These are phyloP conservation scores for Candida freyschussii DNA, from an alignment of 1,139 yeast genomes.

Conservation along the genomic window DNA sequence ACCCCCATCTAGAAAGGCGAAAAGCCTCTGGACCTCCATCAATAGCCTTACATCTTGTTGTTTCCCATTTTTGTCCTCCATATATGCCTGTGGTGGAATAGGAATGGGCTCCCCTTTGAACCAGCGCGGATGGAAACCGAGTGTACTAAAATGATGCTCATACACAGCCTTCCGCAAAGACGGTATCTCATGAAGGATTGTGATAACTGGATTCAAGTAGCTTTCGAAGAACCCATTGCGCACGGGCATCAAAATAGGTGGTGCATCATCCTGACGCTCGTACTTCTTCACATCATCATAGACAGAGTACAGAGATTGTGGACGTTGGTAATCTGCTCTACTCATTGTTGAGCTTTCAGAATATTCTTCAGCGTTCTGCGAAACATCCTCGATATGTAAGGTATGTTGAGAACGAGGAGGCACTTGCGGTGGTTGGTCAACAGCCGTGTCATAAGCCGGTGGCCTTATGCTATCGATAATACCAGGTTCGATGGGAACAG, in stretches of 20 bases:
- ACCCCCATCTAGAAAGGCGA: slow-evolving; percentile 39
- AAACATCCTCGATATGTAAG: slow-evolving; percentile 5
- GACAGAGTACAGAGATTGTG: slow-evolving; percentile 17
- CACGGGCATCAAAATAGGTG: slow-evolving; percentile 36
- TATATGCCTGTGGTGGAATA: slow-evolving; percentile 14
- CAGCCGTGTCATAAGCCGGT: slow-evolving; percentile 2
- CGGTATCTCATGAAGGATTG: slow-evolving; percentile 41
- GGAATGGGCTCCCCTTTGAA: slow-evolving; percentile 33
- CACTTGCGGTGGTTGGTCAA: slow-evolving; percentile 1
- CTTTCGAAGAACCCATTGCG: slow-evolving; percentile 26
- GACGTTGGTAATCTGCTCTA: neutral
- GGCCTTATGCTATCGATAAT: slow-evolving; percentile 4
- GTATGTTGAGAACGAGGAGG: slow-evolving; percentile 1
- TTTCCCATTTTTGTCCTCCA: slow-evolving; percentile 9
- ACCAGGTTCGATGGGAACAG: slow-evolving; percentile 9
- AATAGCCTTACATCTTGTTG: slow-evolving; percentile 23
- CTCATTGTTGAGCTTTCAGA: too few species aligned
- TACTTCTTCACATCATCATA: slow-evolving; percentile 29
- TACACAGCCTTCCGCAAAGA: slow-evolving; percentile 33
- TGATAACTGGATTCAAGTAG: slow-evolving; percentile 38
- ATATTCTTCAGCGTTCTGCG: too few species aligned
- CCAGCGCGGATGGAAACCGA: slow-evolving; percentile 40
- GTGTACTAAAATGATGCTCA: slow-evolving; percentile 30
- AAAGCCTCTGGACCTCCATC: slow-evolving; percentile 38
- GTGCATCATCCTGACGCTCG: slow-evolving; percentile 13